These are phyloP conservation scores for Acer campestre DNA, from an alignment of 345 rosid genomes.

Conservation along the genomic window DNA sequence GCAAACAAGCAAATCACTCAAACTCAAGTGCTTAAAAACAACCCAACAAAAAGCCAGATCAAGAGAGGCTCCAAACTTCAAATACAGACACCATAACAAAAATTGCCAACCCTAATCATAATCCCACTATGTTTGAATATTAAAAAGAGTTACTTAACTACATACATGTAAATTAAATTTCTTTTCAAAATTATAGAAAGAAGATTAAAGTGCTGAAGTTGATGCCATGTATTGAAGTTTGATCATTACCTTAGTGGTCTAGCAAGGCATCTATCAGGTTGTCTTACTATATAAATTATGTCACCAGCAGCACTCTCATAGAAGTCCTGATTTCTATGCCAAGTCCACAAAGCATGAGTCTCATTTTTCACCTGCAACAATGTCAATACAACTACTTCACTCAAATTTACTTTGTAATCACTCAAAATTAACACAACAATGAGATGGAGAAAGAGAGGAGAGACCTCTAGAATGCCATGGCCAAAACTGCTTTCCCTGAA, in stretches of 20 bases:
- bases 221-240: not conserved
- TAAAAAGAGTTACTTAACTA: too few species aligned
- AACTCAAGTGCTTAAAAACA: too few species aligned
- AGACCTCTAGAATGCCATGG: slow-evolving; percentile 60
- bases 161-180: too few species aligned
- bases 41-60: too few species aligned
- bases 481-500: slow-evolving; percentile 65
- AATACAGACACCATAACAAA: too few species aligned
- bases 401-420: not conserved
- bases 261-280: slow-evolving; percentile 53
- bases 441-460: not conserved
- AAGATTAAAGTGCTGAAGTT: too few species aligned
- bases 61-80: too few species aligned
- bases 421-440: not conserved
- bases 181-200: too few species aligned
- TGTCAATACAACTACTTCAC: not conserved
- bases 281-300: slow-evolving; percentile 68
- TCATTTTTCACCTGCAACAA: slow-evolving; percentile 68
- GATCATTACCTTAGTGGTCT: slow-evolving; percentile 26
- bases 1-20: too few species aligned
- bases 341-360: slow-evolving; percentile 86
- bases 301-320: slow-evolving; percentile 50
- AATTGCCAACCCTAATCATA: too few species aligned
- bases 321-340: slow-evolving; percentile 74
- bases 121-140: too few species aligned